A percentile compares a stretch with the other conserved stretches of the same genome.
Conservation (phyloP, 1,139 yeast genomes). For the Dujonia santamariae region DNA sequence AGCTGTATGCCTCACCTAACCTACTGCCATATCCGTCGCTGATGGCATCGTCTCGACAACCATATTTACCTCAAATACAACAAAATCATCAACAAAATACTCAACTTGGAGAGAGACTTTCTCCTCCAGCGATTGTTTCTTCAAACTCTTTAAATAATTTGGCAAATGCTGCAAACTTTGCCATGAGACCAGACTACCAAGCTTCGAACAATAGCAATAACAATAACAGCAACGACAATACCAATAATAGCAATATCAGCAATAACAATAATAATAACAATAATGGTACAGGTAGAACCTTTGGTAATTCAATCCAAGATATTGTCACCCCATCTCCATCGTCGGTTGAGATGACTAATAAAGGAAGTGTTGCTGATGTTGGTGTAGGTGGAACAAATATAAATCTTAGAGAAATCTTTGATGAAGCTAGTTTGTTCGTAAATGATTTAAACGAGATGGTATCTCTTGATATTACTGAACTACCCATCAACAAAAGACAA, state of each 20-base stretch:
- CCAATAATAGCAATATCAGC: not conserved
- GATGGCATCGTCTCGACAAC: too few species aligned
- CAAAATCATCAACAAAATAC: too few species aligned
- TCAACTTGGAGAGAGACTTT: too few species aligned
- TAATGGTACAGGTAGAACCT: constrained; percentile 8
- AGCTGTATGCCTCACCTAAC: too few species aligned
- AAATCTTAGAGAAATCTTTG: constrained; percentile 31
- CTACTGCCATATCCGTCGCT: too few species aligned
- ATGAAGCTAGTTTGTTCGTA: constrained; percentile 51
- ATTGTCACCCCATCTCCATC: constrained; percentile 19
- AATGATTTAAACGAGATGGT: constrained; percentile 47
- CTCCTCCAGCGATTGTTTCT: too few species aligned
- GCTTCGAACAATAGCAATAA: not conserved
- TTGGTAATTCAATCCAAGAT: constrained; percentile 28
- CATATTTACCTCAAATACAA: too few species aligned
- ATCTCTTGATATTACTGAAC: constrained; percentile 20
- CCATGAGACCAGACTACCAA: constrained; percentile 1
- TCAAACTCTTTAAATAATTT: too few species aligned
- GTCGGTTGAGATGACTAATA: not conserved
- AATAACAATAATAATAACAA: not conserved
- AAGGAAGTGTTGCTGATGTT: too few species aligned
- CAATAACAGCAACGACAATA: not conserved
- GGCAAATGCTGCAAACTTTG: constrained; percentile 2
- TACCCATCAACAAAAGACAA: not conserved
- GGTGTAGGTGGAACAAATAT: too few species aligned